A percentile compares a stretch with the other conserved stretches of the same genome.
Evolutionary conservation across 495 filamentous ascomycete genomes (phyloP).

Genomic region (Neurospora hispaniola): DNA sequence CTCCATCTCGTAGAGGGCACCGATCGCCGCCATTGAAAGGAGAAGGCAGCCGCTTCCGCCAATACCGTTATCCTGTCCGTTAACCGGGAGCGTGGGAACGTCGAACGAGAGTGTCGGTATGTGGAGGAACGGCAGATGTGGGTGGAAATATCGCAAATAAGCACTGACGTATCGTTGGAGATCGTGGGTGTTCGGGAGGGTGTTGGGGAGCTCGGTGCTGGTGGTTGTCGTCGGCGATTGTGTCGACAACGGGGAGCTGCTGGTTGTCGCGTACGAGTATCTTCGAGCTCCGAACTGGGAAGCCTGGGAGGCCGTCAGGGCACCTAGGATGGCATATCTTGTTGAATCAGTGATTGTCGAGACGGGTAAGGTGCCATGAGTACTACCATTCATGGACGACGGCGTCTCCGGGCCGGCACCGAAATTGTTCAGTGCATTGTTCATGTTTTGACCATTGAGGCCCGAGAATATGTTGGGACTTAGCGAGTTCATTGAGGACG

Average conservation of each 20-base stretch:
- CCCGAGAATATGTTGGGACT: slow-evolving; percentile 42
- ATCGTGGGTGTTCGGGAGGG: slow-evolving; percentile 77
- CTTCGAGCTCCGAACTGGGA: slow-evolving; percentile 63
- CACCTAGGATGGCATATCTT: slow-evolving; percentile 72
- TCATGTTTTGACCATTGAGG: slow-evolving; percentile 42
- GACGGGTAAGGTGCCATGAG: slow-evolving; percentile 44
- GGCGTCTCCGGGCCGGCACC: slow-evolving; percentile 54
- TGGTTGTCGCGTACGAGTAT: slow-evolving; percentile 62
- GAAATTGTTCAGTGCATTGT: slow-evolving; percentile 47
- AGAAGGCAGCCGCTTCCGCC: slow-evolving; percentile 86
- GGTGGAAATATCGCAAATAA: slow-evolving; percentile 91
- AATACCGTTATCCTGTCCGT: slow-evolving; percentile 52
- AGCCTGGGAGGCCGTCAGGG: slow-evolving; percentile 59
- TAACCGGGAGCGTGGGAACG: slow-evolving; percentile 52
- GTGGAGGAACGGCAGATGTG: slow-evolving; percentile 88
- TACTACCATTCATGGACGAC: slow-evolving; percentile 55
- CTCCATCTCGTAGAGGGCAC: slow-evolving; percentile 88
- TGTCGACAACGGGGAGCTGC: slow-evolving; percentile 52
- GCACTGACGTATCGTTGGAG: slow-evolving; percentile 85
- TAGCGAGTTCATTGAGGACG: slow-evolving; percentile 57
- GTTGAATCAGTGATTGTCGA: slow-evolving; percentile 87
- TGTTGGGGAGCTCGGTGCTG: slow-evolving; percentile 36
- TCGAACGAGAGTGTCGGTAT: slow-evolving; percentile 90
- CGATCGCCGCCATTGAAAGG: slow-evolving; percentile 92
- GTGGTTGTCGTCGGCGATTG: slow-evolving; percentile 38